Conservation (phyloP, 257 asterid genomes). For the Lycium barbarum region DNA sequence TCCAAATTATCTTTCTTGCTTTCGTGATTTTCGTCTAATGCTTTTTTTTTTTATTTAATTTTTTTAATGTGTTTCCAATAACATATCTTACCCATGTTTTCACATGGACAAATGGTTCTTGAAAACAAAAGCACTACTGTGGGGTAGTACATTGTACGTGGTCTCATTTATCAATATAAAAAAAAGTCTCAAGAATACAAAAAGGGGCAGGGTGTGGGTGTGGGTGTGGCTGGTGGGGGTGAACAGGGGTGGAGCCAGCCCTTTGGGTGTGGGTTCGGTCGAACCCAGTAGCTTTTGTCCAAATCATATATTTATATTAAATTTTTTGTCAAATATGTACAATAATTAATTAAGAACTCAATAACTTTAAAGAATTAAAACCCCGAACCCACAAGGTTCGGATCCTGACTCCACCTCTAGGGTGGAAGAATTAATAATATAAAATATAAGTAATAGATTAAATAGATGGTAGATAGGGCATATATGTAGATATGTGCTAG, state of each 20-base stretch:
- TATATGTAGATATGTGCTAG: constrained; percentile 1
- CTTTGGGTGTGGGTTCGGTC: too few species aligned
- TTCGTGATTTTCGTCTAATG: neutral
- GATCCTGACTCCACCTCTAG: too few species aligned
- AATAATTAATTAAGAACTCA: too few species aligned
- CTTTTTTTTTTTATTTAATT: neutral
- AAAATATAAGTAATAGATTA: neutral
- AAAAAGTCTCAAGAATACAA: neutral
- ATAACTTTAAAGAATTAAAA: too few species aligned
- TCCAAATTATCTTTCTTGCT: neutral
- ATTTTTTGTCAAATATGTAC: too few species aligned
- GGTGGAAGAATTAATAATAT: constrained; percentile 2
- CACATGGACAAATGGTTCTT: constrained; percentile 36
- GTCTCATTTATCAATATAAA: constrained; percentile 23
- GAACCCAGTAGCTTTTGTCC: too few species aligned
- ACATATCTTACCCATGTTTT: constrained; percentile 30
- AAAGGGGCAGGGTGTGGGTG: neutral
- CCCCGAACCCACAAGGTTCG: too few species aligned
- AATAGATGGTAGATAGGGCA: neutral
- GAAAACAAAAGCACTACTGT: constrained; percentile 45
- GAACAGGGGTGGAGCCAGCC: neutral
- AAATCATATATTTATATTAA: too few species aligned
- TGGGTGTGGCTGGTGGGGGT: neutral
- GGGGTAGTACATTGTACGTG: constrained; percentile 53
- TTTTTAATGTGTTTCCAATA: neutral